Conservation (phyloP, 768 basidiomycete species). For the Mycena haematopus region DNA sequence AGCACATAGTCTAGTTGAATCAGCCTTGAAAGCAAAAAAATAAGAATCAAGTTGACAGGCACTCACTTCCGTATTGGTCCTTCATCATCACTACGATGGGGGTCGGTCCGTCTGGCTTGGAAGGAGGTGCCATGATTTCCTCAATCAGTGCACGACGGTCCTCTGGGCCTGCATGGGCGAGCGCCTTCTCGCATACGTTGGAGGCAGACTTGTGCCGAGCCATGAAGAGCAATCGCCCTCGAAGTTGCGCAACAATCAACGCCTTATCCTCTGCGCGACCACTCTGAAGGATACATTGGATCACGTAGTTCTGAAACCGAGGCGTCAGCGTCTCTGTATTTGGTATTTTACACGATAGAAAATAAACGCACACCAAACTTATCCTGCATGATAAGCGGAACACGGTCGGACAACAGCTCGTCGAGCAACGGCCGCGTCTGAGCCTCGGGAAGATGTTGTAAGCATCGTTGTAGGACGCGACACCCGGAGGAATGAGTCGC, state of each 20-base stretch:
- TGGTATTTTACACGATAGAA: constrained; percentile 15
- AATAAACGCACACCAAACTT: constrained; percentile 80
- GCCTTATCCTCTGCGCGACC: constrained; percentile 74
- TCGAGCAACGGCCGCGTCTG: constrained; percentile 77
- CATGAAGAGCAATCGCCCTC: constrained; percentile 80
- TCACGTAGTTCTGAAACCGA: constrained; percentile 81
- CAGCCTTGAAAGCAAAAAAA: not conserved
- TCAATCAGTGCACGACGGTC: constrained; percentile 76
- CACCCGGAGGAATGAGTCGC: constrained; percentile 93
- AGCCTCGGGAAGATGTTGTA: constrained; percentile 80
- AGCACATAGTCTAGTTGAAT: constrained; percentile 76
- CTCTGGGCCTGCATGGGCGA: constrained; percentile 67
- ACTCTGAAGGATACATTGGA: constrained; percentile 90
- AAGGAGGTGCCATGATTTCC: constrained; percentile 69
- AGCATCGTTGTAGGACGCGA: constrained; percentile 91
- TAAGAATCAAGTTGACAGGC: not conserved
- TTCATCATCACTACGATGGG: constrained; percentile 81
- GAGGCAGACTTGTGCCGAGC: constrained; percentile 93
- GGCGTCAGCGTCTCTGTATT: constrained; percentile 12
- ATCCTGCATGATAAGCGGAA: constrained; percentile 81
- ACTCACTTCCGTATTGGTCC: constrained; percentile 88
- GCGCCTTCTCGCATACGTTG: constrained; percentile 94
- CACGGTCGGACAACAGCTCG: constrained; percentile 73
- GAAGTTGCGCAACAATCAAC: constrained; percentile 69
- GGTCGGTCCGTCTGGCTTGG: constrained; percentile 68